Evolutionary conservation across 176 grass and related monocot genomes (phyloP), one percentile per base, ranked within the genome.

Genomic region (Cocos nucifera): DNA sequence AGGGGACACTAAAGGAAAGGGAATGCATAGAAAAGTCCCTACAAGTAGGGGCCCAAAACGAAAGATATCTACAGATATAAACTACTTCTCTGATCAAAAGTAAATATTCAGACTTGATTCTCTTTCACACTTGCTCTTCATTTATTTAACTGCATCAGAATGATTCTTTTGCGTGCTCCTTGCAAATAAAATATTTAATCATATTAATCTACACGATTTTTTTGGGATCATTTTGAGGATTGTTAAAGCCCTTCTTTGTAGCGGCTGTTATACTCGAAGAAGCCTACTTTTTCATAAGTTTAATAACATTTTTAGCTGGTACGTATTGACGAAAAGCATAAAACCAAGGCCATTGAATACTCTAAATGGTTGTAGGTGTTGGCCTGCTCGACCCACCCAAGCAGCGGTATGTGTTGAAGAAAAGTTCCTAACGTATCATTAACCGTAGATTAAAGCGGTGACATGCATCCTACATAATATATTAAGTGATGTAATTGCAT

Each of bases 51-150:
- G 53, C 49, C 8, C 12, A 50, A 24, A 29, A 19, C 55, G 57
- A 69, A 21, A 68, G 49, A 39, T 30, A 62, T 12, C 52, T 14
- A 52, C n/a, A 63, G 62, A 77, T 54, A 28, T 17, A 61, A 20
- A 57, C 18, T 44, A 50, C 57, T 62, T n/a, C n/a, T 54, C 49
- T 6, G 16, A 68, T 50, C 9, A 44, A 44, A 12, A 44, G 35
- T 44, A 44, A 44, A 12, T 44, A 59, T 61, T 19, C 53, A 67
- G 48, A 17, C 35, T 32, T 22, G 16, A 17, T 66, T 59, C 32
- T 76, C 35, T 76, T 76, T 76, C 63, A 76, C 63, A 68, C 63
- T 68, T 63, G 5, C 39, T 57, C 52, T 51, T 49, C 55, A 59
- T 19, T 75, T 75, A 30, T 17, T 54, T 29, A 49, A 65, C 26